Base-by-base conservation (phyloP, 2,329 filamentous ascomycete species). In the Pezicula carpinea region DNA sequence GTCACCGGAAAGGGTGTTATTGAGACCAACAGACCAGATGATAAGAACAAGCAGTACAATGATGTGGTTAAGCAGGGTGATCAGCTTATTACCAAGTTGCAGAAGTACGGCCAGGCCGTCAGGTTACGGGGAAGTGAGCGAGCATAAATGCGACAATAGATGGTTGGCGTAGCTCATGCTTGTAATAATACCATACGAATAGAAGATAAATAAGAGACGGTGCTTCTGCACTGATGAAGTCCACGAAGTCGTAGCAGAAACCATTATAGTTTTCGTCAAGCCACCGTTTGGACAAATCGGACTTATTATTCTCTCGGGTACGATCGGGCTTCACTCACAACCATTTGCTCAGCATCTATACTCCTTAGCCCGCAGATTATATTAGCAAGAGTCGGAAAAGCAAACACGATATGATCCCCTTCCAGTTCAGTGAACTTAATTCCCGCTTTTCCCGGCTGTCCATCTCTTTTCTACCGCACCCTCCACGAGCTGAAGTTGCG, bases 31-130 rank as follows among this genome's bases (percentile, higher is more conserved):
- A 81, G 93, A 46, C 91, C 92, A 7, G 93, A 97, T 66, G 91
- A 96, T 74, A 99, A 99, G 83, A 97, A 97, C 78, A 96, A 96
- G 79, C 93, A 99, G 73, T 99, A 99, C 71, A 87, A 91, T 60
- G 93, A 99, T 61, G 90, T 97, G 32, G 90, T 99, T 52, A 93
- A 93, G 73, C 93, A 97, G 67, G 93, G 93, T 26, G 93, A 99
- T 69, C 88, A 95, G 70, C 78, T 99, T 53, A 97, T 99, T 66
- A 99, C 93, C 49, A 99, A 99, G 78, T 76, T 99, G 59, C 93
- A 99, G 73, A 99, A 99, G 77, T 99, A 99, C 68, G 93, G 93
- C 38, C 93, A 99, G 71, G 87, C 93, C 2, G 93, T 99, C 55
- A 82, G 93, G 64, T 76, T 99, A 70, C 82, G 93, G 61, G 93